Evolutionary conservation across 1,139 yeast species (phyloP).

Genomic region (Pichia sp.): DNA sequence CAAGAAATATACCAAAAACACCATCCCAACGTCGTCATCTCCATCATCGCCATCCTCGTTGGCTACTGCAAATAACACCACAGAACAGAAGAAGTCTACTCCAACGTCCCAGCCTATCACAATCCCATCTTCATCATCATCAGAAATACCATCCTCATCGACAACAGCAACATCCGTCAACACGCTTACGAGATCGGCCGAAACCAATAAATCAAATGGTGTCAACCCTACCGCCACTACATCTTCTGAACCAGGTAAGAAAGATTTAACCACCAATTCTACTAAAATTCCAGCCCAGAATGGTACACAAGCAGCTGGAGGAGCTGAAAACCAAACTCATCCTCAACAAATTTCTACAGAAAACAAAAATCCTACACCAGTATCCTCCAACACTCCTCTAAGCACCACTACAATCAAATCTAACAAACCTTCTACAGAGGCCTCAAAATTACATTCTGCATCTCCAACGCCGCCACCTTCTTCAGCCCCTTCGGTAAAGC

Average conservation of each 20-base stretch:
- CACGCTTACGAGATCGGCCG: background rate
- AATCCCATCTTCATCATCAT: background rate
- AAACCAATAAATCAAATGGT: background rate
- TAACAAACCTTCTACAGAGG: background rate
- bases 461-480: background rate
- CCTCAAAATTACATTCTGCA: background rate
- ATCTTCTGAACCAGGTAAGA: conserved; percentile 1
- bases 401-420: background rate
- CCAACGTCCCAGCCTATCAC: background rate
- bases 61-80: background rate
- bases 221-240: background rate
- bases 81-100: background rate
- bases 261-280: background rate
- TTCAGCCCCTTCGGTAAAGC: background rate
- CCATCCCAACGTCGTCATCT: background rate
- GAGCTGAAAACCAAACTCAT: background rate
- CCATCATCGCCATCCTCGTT: background rate
- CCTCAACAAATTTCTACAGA: background rate
- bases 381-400: background rate
- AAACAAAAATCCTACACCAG: background rate
- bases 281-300: background rate
- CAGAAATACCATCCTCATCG: background rate
- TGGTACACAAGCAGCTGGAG: background rate
- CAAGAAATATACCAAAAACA: background rate
- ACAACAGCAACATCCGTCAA: background rate